A percentile compares a stretch with the other conserved stretches of the same genome.
Conservation (phyloP, 768 basidiomycete species). For the Porphyrellus cyaneotinctus region DNA sequence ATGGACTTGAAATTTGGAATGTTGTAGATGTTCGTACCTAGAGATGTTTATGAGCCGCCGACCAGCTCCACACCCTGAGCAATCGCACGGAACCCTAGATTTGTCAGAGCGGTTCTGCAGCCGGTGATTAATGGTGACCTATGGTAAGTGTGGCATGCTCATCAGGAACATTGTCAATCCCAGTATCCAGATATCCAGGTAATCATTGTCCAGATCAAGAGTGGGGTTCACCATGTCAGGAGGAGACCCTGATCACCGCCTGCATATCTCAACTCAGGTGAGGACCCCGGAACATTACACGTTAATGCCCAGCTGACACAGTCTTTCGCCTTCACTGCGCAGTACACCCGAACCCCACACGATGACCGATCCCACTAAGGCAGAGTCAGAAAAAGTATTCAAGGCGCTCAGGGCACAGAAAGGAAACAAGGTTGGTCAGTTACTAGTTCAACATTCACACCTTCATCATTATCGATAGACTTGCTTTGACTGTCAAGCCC, state of each 20-base stretch:
- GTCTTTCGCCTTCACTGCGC: slow-evolving; percentile 1
- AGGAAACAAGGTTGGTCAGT: slow-evolving; percentile 69
- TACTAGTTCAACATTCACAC: not conserved
- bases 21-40: no score
- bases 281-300: slow-evolving; percentile 22
- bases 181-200: no score
- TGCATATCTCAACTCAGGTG: not conserved
- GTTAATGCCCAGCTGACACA: slow-evolving; percentile 8
- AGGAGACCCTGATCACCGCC: slow-evolving; percentile 15
- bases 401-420: slow-evolving; percentile 78
- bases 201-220: no score
- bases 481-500: slow-evolving; percentile 94
- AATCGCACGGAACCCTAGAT: no score
- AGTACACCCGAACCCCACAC: not conserved
- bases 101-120: no score
- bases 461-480: slow-evolving; percentile 40
- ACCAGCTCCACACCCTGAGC: no score
- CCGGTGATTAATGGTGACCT: no score
- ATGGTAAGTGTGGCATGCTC: no score
- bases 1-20: no score
- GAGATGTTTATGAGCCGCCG: no score
- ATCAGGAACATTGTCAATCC: no score
- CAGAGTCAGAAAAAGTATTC: slow-evolving; percentile 86
- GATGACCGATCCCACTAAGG: slow-evolving; percentile 78
- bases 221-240: no score